Evolutionary conservation across 2,329 filamentous ascomycete species (phyloP).

Genomic region (Pestalotiopsis sp.): DNA sequence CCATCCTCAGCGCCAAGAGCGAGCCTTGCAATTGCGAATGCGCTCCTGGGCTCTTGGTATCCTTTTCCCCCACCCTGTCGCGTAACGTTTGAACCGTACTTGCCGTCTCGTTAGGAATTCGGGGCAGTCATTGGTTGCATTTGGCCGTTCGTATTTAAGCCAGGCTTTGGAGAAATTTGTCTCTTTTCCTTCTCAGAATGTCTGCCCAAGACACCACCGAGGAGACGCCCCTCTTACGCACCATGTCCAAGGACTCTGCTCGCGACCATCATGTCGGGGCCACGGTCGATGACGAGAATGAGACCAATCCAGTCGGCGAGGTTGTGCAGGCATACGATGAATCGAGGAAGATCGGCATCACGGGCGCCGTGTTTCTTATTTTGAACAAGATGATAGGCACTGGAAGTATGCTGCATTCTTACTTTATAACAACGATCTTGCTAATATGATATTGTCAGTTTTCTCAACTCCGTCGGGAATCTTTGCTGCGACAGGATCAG

Average conservation of each 20-base stretch:
- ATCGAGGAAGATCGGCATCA: slow-evolving; percentile 51
- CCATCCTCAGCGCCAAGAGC: not conserved
- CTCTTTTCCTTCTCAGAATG: not conserved
- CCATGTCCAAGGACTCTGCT: slow-evolving; percentile 7
- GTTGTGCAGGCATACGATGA: slow-evolving; percentile 29
- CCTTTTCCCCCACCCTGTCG: not conserved
- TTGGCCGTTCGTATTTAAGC: not conserved
- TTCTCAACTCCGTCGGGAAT: slow-evolving; percentile 58
- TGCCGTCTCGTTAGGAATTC: not conserved
- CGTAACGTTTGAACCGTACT: not conserved
- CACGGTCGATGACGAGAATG: not conserved
- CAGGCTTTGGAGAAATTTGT: not conserved
- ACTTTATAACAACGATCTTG: too few relatives aligned
- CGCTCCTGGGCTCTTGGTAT: not conserved
- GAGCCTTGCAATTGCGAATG: not conserved
- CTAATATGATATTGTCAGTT: slow-evolving; percentile 32
- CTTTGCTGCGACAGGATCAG: slow-evolving; percentile 53
- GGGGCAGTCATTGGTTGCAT: not conserved
- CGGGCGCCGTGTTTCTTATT: slow-evolving; percentile 55
- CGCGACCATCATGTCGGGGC: not conserved
- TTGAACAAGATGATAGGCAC: slow-evolving; percentile 62
- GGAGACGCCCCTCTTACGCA: slow-evolving; percentile 1
- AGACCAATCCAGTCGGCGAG: slow-evolving; percentile 20
- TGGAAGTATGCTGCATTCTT: slow-evolving; percentile 44
- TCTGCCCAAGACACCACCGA: not conserved